These are phyloP conservation scores for Hypoxylon cercidicola DNA, from an alignment of 495 filamentous ascomycete genomes.

Conservation along the genomic window DNA sequence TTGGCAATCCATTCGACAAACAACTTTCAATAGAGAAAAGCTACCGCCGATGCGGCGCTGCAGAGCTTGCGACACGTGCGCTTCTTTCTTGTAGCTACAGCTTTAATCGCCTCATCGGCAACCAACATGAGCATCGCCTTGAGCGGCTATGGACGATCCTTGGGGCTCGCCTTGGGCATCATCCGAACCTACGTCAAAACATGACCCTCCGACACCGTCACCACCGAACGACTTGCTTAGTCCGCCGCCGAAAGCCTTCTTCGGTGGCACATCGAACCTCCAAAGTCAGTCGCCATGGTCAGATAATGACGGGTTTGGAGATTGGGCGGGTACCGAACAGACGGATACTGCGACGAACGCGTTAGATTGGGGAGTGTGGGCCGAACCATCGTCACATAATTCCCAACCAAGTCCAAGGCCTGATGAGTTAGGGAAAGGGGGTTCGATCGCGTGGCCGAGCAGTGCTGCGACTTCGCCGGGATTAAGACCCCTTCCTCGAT, in stretches of 20 bases:
- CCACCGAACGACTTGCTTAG: constrained; percentile 52
- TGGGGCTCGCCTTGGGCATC: constrained; percentile 64
- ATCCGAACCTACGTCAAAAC: constrained; percentile 45
- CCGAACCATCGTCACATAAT: constrained; percentile 45
- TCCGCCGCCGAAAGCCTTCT: constrained; percentile 57
- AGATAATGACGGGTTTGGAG: constrained; percentile 54
- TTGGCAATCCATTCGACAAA: constrained; percentile 26
- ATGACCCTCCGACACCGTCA: constrained; percentile 43
- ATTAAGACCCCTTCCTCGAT: constrained; percentile 43
- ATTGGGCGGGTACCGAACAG: constrained; percentile 49
- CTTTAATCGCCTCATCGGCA: constrained; percentile 23
- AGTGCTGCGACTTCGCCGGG: constrained; percentile 48
- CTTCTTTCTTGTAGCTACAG: constrained; percentile 14
- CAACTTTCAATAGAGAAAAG: constrained; percentile 8
- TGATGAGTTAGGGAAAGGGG: constrained; percentile 44
- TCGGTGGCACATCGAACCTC: constrained; percentile 49
- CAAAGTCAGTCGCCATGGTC: constrained; percentile 58
- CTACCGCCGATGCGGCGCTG: constrained; percentile 17
- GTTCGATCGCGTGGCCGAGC: constrained; percentile 54
- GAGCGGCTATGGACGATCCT: constrained; percentile 64
- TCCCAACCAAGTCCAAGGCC: constrained; percentile 48
- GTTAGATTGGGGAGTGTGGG: constrained; percentile 52
- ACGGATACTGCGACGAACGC: constrained; percentile 35
- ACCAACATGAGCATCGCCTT: constrained; percentile 40
- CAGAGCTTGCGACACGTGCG: constrained; percentile 4